phyloP scores from a whole-genome alignment of 768 basidiomycete genomes.

The Phlegmacium glaucopus region DNA sequence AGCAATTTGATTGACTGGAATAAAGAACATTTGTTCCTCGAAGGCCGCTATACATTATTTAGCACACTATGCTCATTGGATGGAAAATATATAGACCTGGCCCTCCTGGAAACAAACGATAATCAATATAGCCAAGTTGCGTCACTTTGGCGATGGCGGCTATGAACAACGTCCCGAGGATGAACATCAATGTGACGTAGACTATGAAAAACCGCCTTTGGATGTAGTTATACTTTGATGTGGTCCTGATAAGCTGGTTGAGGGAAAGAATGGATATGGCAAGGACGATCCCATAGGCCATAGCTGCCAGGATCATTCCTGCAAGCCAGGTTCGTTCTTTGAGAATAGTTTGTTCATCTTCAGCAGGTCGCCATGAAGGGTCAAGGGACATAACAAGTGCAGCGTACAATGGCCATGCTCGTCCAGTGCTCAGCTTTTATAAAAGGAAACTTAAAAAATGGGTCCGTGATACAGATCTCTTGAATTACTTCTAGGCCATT shows the following conservation, averaged over 20 bases:
- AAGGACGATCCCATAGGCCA: constrained; percentile 7
- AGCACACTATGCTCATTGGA: constrained; percentile 2
- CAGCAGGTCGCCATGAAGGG: neutral
- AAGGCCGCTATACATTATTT: neutral
- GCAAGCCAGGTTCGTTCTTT: constrained; percentile 2
- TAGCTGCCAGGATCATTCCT: constrained; percentile 6
- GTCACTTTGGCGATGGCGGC: too few species aligned
- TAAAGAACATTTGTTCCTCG: constrained; percentile 5
- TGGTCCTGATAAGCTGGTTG: constrained; percentile 3
- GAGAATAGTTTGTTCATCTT: neutral
- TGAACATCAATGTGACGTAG: too few species aligned
- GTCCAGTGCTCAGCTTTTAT: too few species aligned
- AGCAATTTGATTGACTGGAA: constrained; percentile 5
- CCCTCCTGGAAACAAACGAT: too few species aligned
- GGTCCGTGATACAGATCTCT: too few species aligned
- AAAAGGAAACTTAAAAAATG: too few species aligned
- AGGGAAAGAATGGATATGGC: constrained; percentile 7
- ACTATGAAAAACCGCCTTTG: neutral
- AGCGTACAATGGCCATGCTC: too few species aligned
- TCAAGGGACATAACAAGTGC: neutral
- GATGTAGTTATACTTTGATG: neutral
- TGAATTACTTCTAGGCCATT: too few species aligned
- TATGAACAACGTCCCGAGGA: too few species aligned
- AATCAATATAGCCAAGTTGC: too few species aligned
- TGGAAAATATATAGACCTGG: neutral